phyloP scores from a whole-genome alignment of 129 eudicot genomes.

The Saussurea involucrata region DNA sequence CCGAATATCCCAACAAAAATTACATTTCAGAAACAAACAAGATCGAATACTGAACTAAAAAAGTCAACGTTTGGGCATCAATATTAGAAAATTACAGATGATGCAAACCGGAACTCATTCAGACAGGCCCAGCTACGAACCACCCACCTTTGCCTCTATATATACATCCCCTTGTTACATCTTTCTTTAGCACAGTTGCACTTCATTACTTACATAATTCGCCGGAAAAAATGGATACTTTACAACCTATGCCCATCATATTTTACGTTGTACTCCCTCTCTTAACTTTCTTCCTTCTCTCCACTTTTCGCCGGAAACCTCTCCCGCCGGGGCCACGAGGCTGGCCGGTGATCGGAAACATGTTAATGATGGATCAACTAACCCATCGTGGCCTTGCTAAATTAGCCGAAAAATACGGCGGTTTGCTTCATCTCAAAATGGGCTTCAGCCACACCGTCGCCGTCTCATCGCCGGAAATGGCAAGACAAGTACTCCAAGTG shows the following conservation, averaged over 20 bases:
- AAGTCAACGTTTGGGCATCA: neutral
- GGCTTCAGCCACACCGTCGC: constrained; percentile 71
- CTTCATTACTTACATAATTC: neutral
- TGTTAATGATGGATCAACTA: constrained; percentile 70
- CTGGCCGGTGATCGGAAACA: constrained; percentile 87
- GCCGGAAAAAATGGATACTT: constrained; percentile 12
- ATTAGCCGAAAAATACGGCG: constrained; percentile 63
- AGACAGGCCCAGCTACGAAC: neutral
- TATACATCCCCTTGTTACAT: constrained; percentile 3
- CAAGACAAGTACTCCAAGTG: constrained; percentile 70
- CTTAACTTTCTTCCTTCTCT: constrained; percentile 23
- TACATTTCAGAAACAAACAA: no score
- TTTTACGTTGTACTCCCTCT: constrained; percentile 45
- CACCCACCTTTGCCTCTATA: constrained; percentile 18
- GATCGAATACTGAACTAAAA: no score
- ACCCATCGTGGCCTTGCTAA: constrained; percentile 81
- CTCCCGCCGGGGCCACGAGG: constrained; percentile 83
- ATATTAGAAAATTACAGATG: neutral
- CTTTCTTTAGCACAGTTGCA: constrained; percentile 2
- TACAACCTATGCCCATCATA: constrained; percentile 1
- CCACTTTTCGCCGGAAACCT: constrained; percentile 33
- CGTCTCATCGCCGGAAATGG: constrained; percentile 62
- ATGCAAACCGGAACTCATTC: neutral
- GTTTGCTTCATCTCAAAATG: constrained; percentile 65
- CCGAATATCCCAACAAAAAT: no score